Evolutionary conservation across 306 rosid genomes (phyloP).

Genomic region (Glycine tomentella): DNA sequence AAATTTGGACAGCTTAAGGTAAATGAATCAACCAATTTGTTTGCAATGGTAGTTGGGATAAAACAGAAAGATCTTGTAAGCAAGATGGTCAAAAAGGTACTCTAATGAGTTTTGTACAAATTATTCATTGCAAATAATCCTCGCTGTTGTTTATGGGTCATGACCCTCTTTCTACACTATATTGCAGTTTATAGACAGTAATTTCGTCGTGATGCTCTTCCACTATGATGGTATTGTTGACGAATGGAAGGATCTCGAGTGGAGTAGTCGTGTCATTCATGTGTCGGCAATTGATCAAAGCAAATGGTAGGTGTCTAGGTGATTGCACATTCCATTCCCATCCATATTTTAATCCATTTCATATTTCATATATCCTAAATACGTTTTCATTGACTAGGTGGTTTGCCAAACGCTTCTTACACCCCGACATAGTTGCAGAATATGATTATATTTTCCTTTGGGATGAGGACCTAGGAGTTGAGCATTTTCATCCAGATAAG

Average conservation of each 20-base stretch:
- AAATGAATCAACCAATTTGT: slow-evolving; percentile 56
- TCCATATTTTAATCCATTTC: background rate
- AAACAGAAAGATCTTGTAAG: slow-evolving; percentile 76
- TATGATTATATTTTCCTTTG: slow-evolving; percentile 89
- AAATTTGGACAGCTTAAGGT: slow-evolving; percentile 47
- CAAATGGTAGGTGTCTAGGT: slow-evolving; percentile 66
- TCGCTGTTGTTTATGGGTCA: slow-evolving; percentile 16
- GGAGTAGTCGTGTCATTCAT: slow-evolving; percentile 74
- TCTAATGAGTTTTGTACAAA: background rate
- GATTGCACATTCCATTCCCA: slow-evolving; percentile 27
- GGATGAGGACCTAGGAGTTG: slow-evolving; percentile 99
- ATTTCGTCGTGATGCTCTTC: slow-evolving; percentile 81
- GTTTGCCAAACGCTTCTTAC: slow-evolving; percentile 97
- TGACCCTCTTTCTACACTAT: slow-evolving; percentile 31
- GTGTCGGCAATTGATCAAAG: slow-evolving; percentile 72
- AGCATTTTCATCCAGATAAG: slow-evolving; percentile 74
- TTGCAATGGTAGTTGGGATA: slow-evolving; percentile 81
- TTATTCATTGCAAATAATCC: slow-evolving; percentile 25
- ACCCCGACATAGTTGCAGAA: slow-evolving; percentile 90
- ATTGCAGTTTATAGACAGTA: slow-evolving; percentile 73
- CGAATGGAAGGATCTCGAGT: slow-evolving; percentile 69
- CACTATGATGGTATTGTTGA: slow-evolving; percentile 85
- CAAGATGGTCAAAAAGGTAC: slow-evolving; percentile 87
- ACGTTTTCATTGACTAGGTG: slow-evolving; percentile 68
- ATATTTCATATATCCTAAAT: slow-evolving; percentile 15